Base-by-base conservation (phyloP, 2,329 filamentous ascomycete genomes). In the Albifimbria verrucaria region DNA sequence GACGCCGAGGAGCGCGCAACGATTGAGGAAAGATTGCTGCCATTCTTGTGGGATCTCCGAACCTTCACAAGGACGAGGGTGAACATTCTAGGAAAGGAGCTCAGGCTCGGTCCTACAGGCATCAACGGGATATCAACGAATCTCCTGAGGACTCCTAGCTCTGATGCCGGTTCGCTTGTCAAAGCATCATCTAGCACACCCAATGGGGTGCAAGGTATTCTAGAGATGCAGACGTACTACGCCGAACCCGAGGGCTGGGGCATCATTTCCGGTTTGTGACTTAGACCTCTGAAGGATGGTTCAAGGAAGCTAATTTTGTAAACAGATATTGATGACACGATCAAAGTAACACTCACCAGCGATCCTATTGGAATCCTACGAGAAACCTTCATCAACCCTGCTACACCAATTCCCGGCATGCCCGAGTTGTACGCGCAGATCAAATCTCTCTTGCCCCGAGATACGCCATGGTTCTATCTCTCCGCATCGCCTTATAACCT, bases 401-500 rank as follows among this genome's bases (percentile, higher is more conserved):
- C 92, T 0, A 75, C 79, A 15, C 84, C 90, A 0, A 84, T 93
- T 15, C 64, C 78, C 0, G 91, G 90, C 47, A 97, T 97, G 91
- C 89, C 92, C 0, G 86, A 90, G 61, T 79, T 97, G 1, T 97
- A 96, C 73, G 72, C 75, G 21, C 78, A 86, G 52, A 77, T 96
- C 11, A 75, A 86, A 44, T 68, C 72, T 6, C 60, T 77, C 4
- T 63, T 86, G 22, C 74, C 77, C 1, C 65, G 79, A 9, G 77
- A 79, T 9, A 87, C 91, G 2, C 82, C 91, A 0, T 96, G 90
- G 80, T 96, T 96, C 76, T 97, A 97, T 70, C 81, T 97, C 46
- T 95, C 90, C 0, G 92, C 93, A 0, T 96, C 92, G 0, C 93
- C 93, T 0, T 97, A 97, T 76, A 96, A 95, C 62, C 81, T 97